Conservation (phyloP, 2,329 filamentous ascomycete genomes). For the Calonectria hongkongensis region DNA sequence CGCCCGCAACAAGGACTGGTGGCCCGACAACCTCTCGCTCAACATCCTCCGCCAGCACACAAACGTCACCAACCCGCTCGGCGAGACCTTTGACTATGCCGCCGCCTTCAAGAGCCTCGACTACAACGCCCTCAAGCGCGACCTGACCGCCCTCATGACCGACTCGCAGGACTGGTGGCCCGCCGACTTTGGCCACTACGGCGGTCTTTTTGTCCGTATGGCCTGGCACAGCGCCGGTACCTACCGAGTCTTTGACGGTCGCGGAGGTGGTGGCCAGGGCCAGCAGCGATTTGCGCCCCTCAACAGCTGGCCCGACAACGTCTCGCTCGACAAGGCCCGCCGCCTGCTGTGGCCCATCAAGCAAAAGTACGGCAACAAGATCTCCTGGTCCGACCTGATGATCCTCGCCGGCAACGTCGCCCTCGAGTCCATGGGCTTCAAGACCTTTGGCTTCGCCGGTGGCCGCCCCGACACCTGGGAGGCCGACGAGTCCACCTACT, state of each 20-base stretch:
- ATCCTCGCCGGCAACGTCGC: conserved; percentile 85
- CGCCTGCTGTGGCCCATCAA: conserved; percentile 87
- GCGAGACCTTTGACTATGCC: conserved; percentile 81
- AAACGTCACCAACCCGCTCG: conserved; percentile 77
- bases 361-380: conserved; percentile 89
- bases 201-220: conserved; percentile 87
- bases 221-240: conserved; percentile 88
- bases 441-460: conserved; percentile 83
- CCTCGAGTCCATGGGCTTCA: conserved; percentile 84
- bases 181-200: conserved; percentile 88
- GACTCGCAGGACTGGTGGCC: conserved; percentile 89
- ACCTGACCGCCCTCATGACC: conserved; percentile 82
- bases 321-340: conserved; percentile 86
- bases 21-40: conserved; percentile 80
- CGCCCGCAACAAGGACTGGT: conserved; percentile 82
- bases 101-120: conserved; percentile 81
- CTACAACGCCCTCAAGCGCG: conserved; percentile 80
- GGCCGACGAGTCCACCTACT: conserved; percentile 84
- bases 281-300: conserved; percentile 90
- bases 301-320: conserved; percentile 89
- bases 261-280: conserved; percentile 83
- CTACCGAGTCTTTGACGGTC: conserved; percentile 84
- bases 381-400: conserved; percentile 85
- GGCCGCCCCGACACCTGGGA: conserved; percentile 84
- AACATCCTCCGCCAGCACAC: conserved; percentile 85